A percentile compares a stretch with the other conserved stretches of the same genome.
Evolutionary conservation across 2,329 filamentous ascomycete species (phyloP).

Genomic region (Ophiostoma pallidulum): DNA sequence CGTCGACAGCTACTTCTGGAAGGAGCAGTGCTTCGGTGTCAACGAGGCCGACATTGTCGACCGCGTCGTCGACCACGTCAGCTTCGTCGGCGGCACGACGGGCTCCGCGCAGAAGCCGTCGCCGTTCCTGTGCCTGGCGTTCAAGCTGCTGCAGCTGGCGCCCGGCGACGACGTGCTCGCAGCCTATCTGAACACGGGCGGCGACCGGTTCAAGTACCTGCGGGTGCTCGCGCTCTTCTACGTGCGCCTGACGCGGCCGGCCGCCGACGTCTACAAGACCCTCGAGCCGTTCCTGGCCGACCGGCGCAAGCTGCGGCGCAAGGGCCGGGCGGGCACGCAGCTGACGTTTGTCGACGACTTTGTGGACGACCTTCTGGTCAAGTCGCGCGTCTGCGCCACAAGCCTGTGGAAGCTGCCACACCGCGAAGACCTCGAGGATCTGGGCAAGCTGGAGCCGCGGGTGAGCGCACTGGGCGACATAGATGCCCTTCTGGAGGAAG

Average conservation of each 20-base stretch:
- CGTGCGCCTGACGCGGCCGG: slow-evolving; percentile 74
- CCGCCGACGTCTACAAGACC: slow-evolving; percentile 67
- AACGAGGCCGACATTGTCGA: slow-evolving; percentile 79
- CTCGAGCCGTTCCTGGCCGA: slow-evolving; percentile 81
- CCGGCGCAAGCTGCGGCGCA: slow-evolving; percentile 69
- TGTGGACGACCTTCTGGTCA: slow-evolving; percentile 80
- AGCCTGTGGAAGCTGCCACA: slow-evolving; percentile 86
- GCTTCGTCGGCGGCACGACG: slow-evolving; percentile 79
- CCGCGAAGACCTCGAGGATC: slow-evolving; percentile 73
- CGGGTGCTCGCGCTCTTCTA: slow-evolving; percentile 88
- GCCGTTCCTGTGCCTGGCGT: slow-evolving; percentile 85
- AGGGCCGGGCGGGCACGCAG: slow-evolving; percentile 62
- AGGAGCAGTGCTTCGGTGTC: slow-evolving; percentile 94
- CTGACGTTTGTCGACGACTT: slow-evolving; percentile 86
- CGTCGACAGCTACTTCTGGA: slow-evolving; percentile 93
- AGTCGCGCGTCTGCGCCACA: slow-evolving; percentile 84
- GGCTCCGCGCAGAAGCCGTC: slow-evolving; percentile 77
- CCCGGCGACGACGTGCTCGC: slow-evolving; percentile 69
- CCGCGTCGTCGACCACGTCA: slow-evolving; percentile 73
- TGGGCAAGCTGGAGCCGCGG: slow-evolving; percentile 77
- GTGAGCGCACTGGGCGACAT: slow-evolving; percentile 75
- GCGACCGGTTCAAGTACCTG: slow-evolving; percentile 74
- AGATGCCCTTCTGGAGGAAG: slow-evolving; percentile 58
- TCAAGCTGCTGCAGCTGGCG: slow-evolving; percentile 85
- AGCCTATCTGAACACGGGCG: slow-evolving; percentile 71